Conservation (phyloP, 805 yeast species). For the Saccharomyces kudriavzevii region DNA sequence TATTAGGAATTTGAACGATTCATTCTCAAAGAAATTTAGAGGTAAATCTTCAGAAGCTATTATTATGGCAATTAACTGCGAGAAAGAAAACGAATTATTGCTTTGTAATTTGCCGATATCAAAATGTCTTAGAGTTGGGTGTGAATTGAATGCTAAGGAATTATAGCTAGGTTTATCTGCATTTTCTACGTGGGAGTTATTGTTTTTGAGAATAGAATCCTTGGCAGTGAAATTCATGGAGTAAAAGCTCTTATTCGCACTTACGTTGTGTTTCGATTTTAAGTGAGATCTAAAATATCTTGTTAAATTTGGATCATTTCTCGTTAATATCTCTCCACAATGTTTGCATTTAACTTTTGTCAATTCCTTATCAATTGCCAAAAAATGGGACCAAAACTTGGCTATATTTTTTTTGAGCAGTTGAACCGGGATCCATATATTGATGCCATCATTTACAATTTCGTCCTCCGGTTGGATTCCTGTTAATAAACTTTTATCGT, state of each 20-base stretch:
- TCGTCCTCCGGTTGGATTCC: conserved; percentile 1
- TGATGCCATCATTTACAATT: not conserved
- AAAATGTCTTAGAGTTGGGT: not conserved
- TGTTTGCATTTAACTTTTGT: conserved; percentile 9
- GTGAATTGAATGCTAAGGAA: not conserved
- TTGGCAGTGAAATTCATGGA: not conserved
- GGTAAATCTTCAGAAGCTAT: conserved; percentile 11
- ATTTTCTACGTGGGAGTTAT: not conserved
- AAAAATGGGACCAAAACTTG: conserved; percentile 11
- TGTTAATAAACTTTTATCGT: not conserved
- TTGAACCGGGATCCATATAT: conserved; percentile 10
- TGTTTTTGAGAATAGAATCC: not conserved
- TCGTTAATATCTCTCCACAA: conserved; percentile 5
- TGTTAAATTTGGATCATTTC: not conserved
- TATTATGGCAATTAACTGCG: conserved; percentile 4
- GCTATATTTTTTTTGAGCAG: conserved; percentile 2
- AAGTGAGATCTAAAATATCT: conserved; percentile 7
- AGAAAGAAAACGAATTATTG: not conserved
- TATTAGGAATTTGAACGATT: conserved; percentile 3
- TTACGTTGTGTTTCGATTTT: conserved; percentile 3
- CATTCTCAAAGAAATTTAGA: conserved; percentile 3
- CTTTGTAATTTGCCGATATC: not conserved
- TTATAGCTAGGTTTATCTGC: not conserved
- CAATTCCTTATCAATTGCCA: conserved; percentile 4
- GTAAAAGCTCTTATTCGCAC: conserved; percentile 2